phyloP scores from a whole-genome alignment of 495 filamentous ascomycete genomes.

The Trichoderma parareesei region DNA sequence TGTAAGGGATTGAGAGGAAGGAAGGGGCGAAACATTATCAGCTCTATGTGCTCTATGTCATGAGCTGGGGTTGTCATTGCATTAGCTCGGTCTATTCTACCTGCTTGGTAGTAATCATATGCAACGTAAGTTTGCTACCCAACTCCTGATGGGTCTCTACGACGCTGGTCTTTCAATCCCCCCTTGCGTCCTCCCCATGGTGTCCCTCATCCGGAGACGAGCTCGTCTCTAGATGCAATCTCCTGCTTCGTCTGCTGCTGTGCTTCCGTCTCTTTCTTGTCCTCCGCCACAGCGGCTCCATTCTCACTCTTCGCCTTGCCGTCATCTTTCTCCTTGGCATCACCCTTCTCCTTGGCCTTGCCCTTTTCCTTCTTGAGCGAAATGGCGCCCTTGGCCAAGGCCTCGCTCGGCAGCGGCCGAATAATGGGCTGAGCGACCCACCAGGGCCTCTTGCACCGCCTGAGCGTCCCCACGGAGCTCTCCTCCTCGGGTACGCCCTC shows the following conservation, averaged over 20 bases:
- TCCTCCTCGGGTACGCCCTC: conserved; percentile 15
- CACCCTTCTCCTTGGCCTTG: conserved; percentile 14
- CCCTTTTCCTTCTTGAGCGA: conserved; percentile 45
- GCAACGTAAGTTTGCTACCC: not conserved
- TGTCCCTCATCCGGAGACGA: conserved; percentile 2
- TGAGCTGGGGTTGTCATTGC: no score
- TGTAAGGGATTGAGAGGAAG: not conserved
- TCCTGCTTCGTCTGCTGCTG: conserved; percentile 5
- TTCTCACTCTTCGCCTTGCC: not conserved
- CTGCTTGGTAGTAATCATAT: no score
- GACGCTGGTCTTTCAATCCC: not conserved
- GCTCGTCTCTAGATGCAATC: conserved; percentile 6
- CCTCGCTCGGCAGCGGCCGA: conserved; percentile 81
- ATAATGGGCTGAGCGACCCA: conserved; percentile 93
- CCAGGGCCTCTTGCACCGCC: conserved; percentile 68
- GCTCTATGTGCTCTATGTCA: not conserved
- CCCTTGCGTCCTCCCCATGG: not conserved
- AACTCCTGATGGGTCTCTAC: not conserved
- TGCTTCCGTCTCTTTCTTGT: not conserved
- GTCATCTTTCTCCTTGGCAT: not conserved
- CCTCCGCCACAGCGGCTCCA: not conserved
- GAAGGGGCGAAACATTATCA: not conserved
- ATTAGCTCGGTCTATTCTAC: conserved; percentile 3
- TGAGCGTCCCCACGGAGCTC: conserved; percentile 60
- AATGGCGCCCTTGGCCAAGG: conserved; percentile 70